Evolutionary conservation across 257 asterid species (phyloP), one percentile per base, ranked within the genome.

Genomic region (Eucommia ulmoides): DNA sequence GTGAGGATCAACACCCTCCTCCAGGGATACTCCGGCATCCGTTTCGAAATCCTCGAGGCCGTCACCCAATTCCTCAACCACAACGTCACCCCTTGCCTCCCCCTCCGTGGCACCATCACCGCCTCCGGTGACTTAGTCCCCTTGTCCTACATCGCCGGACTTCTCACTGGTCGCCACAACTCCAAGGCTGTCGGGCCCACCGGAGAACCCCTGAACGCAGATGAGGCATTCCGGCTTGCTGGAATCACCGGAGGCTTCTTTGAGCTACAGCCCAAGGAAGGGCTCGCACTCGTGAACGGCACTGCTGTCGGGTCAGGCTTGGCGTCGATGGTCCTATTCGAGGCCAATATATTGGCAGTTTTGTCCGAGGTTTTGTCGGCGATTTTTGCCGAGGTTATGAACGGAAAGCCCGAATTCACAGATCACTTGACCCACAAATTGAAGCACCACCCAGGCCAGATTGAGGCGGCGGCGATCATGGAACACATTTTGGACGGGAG

Each of bases 1-100:
- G 48, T 42, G 4, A 42, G 48, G 48, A 42, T 42, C 48, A 42
- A 42, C 20, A 42, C 48, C 19, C 48, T 42, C 15, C 48, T 42
- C 19, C 48, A 42, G 15, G 48, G 48, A 19, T 42, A 42, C 48
- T 42, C 48, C 1, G 48, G 48, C 19, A 42, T 42, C 19, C n/a
- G 48, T 16, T 42, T 42, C 2, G 48, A 42, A 42, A 42, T 42
- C 20, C 20, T 42, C 5, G 48, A 42, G 19, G 48, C 48, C 9
- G 19, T 42, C 48, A 42, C 48, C 4, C n/a, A 42, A 10, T 42
- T 42, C 48, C 48, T 42, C 19, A 42, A 42, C 48, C 19, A 18
- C 48, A 42, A 42, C 20, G 19, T 42, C 48, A 42, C 48, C 19
- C 48, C 48, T 16, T 42, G 48, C 1, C 19, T 42, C 10, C 48